Base-by-base conservation (phyloP, 2,329 filamentous ascomycete genomes). In the Endothia cerciana region DNA sequence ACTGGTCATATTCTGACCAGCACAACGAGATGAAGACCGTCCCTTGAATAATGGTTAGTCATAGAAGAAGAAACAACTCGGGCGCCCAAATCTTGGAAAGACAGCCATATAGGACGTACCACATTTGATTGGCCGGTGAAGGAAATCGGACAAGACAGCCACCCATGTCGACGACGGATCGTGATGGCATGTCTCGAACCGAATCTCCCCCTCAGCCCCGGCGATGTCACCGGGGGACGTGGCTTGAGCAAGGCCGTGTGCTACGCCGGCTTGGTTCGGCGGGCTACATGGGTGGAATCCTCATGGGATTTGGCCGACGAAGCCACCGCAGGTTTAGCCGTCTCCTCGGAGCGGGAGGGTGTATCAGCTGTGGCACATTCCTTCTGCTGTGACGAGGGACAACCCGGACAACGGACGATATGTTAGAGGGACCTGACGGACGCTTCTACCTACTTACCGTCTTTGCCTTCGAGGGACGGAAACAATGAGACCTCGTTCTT, bases 171-270 rank as follows among this genome's bases (percentile, higher is more conserved):
- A 40, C 41, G 59, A 51, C 25, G 43, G 33, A n/a, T 38, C 10
- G 19, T 40, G 43, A 51, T 38, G 45, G 59, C n/a, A 38, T 22
- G 25, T 30, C 10, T 59, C 57, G 25, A 59, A 33, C n/a, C 45
- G 13, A 53, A 25, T 15, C n/a, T 17, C 17, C 11, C 22, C 17
- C 7, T 11, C 28, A 60, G 41, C 58, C 30, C 38, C 45, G 58
- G 40, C 19, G 30, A 49, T 49, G 4, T 51, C 22, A 13, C 25
- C 47, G 22, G 25, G 22, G 58, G n/a, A 17, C 7, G 45, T 53
- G 59, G 59, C 59, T 61, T 53, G 43, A 10, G 38, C 30, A 7
- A 47, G 33, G 11, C 43, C 36, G 11, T 61, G 30, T 28, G 33
- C 22, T 8, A 53, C 43, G n/a, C 59, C 33, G 5, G n/a, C 45